A percentile compares a stretch with the other conserved stretches of the same genome.
phyloP scores from a whole-genome alignment of 148 eudicot genomes.

The Spergularia marina region DNA sequence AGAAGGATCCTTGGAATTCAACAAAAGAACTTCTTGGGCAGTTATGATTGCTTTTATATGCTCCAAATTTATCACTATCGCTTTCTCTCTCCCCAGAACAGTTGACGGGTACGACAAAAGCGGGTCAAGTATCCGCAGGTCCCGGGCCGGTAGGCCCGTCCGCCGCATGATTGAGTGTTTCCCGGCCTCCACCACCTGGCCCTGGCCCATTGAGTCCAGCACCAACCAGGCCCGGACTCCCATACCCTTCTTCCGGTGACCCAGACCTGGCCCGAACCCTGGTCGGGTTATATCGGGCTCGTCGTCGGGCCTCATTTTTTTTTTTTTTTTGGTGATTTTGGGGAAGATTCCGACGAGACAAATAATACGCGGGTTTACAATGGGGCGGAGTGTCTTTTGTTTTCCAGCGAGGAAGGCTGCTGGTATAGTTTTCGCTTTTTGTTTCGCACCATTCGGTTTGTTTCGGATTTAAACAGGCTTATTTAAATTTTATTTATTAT shows the following conservation, averaged over 20 bases:
- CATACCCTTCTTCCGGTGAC: conserved; percentile 58
- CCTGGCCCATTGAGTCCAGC: conserved; percentile 69
- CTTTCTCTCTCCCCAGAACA: conserved; percentile 83
- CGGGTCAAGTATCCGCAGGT: conserved; percentile 88
- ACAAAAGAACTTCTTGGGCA: conserved; percentile 79
- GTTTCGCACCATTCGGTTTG: no score
- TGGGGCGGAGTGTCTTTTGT: no score
- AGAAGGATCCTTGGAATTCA: conserved; percentile 84
- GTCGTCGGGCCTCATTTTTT: conserved; percentile 31
- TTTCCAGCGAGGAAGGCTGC: no score
- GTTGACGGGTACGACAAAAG: conserved; percentile 88
- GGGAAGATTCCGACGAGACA: no score
- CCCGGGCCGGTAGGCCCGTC: conserved; percentile 92
- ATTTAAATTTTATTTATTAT: no score
- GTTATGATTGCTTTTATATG: conserved; percentile 95
- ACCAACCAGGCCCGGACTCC: conserved; percentile 77
- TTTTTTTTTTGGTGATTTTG: background rate
- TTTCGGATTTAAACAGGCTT: no score
- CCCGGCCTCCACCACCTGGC: conserved; percentile 76
- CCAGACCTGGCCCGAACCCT: conserved; percentile 24
- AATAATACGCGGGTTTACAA: no score
- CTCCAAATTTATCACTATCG: conserved; percentile 90
- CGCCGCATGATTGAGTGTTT: conserved; percentile 90
- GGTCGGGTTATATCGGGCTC: conserved; percentile 39
- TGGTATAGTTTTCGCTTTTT: no score